Evolutionary conservation across 148 eudicot genomes (phyloP), one percentile per base, ranked within the genome.

Genomic region (Selenicereus undatus): DNA sequence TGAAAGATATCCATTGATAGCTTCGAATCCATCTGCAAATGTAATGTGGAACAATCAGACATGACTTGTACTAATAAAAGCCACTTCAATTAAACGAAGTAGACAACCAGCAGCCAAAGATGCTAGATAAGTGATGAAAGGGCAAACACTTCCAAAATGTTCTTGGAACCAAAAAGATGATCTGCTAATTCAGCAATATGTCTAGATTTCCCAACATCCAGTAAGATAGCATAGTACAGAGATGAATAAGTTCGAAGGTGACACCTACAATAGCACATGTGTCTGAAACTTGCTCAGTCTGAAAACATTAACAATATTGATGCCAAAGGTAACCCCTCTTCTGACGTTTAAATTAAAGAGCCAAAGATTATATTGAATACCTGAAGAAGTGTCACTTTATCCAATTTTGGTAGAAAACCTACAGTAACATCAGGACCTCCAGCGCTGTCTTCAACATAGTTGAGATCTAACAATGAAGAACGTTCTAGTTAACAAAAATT

Each of bases 341-440:
- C 6, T 16, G 2, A 56, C 14, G 20, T 56, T 56, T 1, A 56
- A 18, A 17, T 24, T 64, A 18, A 56, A 20, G 7, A 17, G 32
- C 17, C 65, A 30, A 24, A 76, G 71, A 42, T 17, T 24, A 30
- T 18, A 62, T 24, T n/a, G 27, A 76, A 58, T 26, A 95, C 99
- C 97, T 95, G 99, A 78, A 95, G 97, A 80, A 95, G 97, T 58
- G 98, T 91, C 76, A 95, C 90, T 90, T 92, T 92, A 78, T 93
- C 97, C 83, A 91, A 79, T 83, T 92, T 93, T n/a, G 99, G 97
- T 11, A 93, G 82, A 86, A 85, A 90, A 78, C 97, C 98, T 11
- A 95, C 97, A 32, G 98, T 93, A 36, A 95, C 93, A 89, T 95
- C 99, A 52, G 99, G 97, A 80, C 99, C 98, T 71, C 97, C 97